Evolutionary conservation across 768 basidiomycete genomes (phyloP), one percentile per base, ranked within the genome.

Genomic region (Amanita subjunquillea): DNA sequence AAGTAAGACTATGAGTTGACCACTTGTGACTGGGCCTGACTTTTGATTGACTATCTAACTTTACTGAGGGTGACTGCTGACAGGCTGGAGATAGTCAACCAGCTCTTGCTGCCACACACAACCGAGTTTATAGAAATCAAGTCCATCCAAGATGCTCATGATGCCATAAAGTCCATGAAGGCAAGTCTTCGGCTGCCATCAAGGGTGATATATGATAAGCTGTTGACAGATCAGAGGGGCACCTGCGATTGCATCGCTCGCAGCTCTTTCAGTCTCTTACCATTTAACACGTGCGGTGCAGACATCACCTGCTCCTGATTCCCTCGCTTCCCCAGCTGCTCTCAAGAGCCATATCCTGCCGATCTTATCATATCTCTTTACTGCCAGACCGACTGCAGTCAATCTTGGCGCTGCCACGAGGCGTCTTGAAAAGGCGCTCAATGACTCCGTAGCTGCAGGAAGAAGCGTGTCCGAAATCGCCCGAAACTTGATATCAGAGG

Each of bases 91-190:
- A 95, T 97, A 57, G 77, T 96, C 50, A 86, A 97, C 70, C 93
- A 96, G 72, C 78, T 95, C 4, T 67, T 93, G 4, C 72, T 95
- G 6, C 93, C 92, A 0, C 87, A 88, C 62, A 77, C 74, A 1
- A 78, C 79, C 13, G 73, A 83, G 57, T 88, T 77, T 58, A 56
- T 89, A 29, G 60, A 72, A 22, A 80, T 97, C 48, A 69, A 78
- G n/a, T 76, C 80, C 12, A 72, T 90, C 55, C 81, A 92, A 48
- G 80, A 91, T 29, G 94, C 93, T 0, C 87, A 89, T 68, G 88
- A 92, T 62, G 94, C 93, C 15, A 97, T 97, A 69, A 94, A 91
- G 69, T 76, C 85, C 13, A 98, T 98, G 94, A 94, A 92, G 78
- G 91, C 85, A 57, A 32, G 55, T 30, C 30, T 30, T 30, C 30